phyloP scores from a whole-genome alignment of 352 stramenopile species.

The Phytophthora ramorum region DNA sequence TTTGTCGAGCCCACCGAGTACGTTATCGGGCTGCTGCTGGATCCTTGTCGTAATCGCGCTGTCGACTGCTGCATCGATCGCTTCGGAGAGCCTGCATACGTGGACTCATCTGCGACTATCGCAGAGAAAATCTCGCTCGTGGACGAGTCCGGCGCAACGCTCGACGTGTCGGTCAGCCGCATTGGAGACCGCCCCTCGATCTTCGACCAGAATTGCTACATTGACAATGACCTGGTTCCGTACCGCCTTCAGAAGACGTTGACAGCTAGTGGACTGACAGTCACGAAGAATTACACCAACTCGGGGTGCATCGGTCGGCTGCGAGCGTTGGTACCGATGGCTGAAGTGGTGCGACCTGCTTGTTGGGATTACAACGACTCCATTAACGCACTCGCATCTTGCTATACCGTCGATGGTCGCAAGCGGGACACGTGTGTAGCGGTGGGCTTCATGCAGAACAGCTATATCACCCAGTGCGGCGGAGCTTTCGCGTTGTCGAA shows the following conservation, averaged over 20 bases:
- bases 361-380: slow-evolving; percentile 89
- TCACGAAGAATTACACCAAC: slow-evolving; percentile 61
- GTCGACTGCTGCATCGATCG: slow-evolving; percentile 79
- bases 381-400: slow-evolving; percentile 68
- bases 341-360: slow-evolving; percentile 60
- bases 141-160: slow-evolving; percentile 64
- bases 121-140: slow-evolving; percentile 74
- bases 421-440: slow-evolving; percentile 68
- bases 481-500: slow-evolving; percentile 72
- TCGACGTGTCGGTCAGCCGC: slow-evolving; percentile 68
- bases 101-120: slow-evolving; percentile 23
- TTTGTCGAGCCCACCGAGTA: slow-evolving; percentile 67
- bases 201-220: slow-evolving; percentile 80
- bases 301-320: slow-evolving; percentile 65
- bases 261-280: slow-evolving; percentile 41
- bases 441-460: slow-evolving; percentile 84
- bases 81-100: slow-evolving; percentile 77
- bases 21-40: slow-evolving; percentile 80
- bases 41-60: slow-evolving; percentile 70
- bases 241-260: slow-evolving; percentile 72
- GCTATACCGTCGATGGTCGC: slow-evolving; percentile 68
- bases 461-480: slow-evolving; percentile 79
- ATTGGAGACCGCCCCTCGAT: slow-evolving; percentile 71
- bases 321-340: slow-evolving; percentile 53
- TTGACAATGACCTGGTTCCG: slow-evolving; percentile 53